phyloP scores from a whole-genome alignment of 2,329 filamentous ascomycete species.

The Cladophialophora bantiana region DNA sequence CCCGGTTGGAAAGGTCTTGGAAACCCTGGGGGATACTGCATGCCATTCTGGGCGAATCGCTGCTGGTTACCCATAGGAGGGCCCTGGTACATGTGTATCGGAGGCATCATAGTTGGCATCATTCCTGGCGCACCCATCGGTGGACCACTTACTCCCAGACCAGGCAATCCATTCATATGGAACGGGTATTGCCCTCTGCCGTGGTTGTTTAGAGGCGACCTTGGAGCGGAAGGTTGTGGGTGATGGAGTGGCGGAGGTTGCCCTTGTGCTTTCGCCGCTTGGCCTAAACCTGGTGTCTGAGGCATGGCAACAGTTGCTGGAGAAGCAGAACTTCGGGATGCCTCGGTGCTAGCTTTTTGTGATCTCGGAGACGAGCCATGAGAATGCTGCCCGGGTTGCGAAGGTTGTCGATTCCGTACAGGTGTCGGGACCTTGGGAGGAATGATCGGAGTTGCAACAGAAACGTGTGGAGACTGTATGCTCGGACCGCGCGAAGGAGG shows the following conservation, averaged over 20 bases:
- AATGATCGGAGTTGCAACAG: conserved; percentile 78
- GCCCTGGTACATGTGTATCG: conserved; percentile 60
- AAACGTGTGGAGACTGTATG: conserved; percentile 78
- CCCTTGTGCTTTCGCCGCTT: conserved; percentile 65
- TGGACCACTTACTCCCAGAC: conserved; percentile 65
- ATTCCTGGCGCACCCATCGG: conserved; percentile 62
- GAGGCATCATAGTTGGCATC: conserved; percentile 60
- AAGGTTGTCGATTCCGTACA: conserved; percentile 75
- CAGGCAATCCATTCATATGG: conserved; percentile 59
- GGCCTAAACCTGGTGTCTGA: conserved; percentile 69
- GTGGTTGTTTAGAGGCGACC: conserved; percentile 69
- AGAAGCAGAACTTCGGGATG: conserved; percentile 69
- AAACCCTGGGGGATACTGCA: conserved; percentile 66
- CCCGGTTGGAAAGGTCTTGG: conserved; percentile 66
- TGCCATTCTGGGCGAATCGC: conserved; percentile 59
- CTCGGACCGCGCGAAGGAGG: conserved; percentile 59
- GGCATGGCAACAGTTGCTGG: conserved; percentile 68
- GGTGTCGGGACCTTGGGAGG: conserved; percentile 87
- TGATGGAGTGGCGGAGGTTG: conserved; percentile 62
- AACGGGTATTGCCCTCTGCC: conserved; percentile 65
- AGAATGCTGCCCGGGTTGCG: conserved; percentile 80
- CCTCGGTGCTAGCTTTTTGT: conserved; percentile 56
- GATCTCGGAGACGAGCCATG: conserved; percentile 70
- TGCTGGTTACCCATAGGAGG: conserved; percentile 62
- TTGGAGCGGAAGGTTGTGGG: conserved; percentile 65